Conservation (phyloP, 2,329 filamentous ascomycete genomes). For the Davidsoniella australis region DNA sequence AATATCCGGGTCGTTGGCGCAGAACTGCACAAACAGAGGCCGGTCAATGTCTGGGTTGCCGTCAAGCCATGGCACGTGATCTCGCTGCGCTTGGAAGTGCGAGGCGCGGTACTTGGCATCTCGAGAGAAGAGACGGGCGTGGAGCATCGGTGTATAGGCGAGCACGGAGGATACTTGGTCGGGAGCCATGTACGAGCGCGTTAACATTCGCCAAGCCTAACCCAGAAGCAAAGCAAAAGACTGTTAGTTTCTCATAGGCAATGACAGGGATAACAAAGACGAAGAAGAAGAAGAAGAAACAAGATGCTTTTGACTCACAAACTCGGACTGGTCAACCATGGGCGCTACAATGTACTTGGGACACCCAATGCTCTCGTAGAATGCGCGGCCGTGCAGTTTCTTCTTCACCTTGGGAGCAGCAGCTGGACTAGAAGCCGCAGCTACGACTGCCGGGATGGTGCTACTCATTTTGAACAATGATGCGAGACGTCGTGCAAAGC, state of each 20-base stretch:
- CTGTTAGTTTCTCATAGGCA: background rate
- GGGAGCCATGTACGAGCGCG: constrained; percentile 72
- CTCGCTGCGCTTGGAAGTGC: constrained; percentile 51
- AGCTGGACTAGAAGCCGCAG: background rate
- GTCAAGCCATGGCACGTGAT: constrained; percentile 46
- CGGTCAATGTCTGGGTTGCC: constrained; percentile 73
- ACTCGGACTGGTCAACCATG: constrained; percentile 98
- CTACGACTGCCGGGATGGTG: background rate
- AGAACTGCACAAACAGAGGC: constrained; percentile 92
- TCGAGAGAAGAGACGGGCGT: constrained; percentile 75
- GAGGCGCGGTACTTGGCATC: constrained; percentile 57
- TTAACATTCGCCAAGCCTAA: constrained; percentile 90
- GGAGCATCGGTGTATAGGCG: constrained; percentile 91
- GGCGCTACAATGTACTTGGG: constrained; percentile 84
- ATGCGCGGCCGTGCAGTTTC: constrained; percentile 70
- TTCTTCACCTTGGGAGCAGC: constrained; percentile 28
- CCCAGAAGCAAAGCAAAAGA: background rate
- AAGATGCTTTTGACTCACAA: constrained; percentile 35
- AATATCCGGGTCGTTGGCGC: constrained; percentile 69
- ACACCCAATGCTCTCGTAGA: constrained; percentile 87
- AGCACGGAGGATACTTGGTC: constrained; percentile 49
- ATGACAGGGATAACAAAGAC: background rate
- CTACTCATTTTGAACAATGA: constrained; percentile 8
- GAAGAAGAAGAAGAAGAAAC: background rate
- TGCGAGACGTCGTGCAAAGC: background rate